phyloP scores from a whole-genome alignment of 2,329 filamentous ascomycete species.

The Fusarium sublunatum region DNA sequence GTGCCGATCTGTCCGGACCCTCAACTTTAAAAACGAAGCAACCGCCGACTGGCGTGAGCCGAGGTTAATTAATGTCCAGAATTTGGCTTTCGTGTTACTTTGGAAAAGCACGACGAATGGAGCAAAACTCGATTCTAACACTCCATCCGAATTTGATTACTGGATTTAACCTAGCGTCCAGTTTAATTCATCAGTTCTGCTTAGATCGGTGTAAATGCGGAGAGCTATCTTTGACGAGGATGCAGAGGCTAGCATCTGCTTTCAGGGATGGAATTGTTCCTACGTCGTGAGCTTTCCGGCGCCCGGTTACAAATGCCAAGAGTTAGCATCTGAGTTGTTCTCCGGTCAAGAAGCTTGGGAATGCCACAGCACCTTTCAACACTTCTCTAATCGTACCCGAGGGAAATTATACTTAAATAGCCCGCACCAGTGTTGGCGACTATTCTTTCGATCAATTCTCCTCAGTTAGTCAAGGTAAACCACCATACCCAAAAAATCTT shows the following conservation, averaged over 20 bases:
- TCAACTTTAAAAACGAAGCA: conserved; percentile 16
- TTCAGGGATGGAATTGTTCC: not conserved
- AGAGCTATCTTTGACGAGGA: not conserved
- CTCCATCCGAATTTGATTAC: not conserved
- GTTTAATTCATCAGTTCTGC: not conserved
- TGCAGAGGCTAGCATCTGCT: not conserved
- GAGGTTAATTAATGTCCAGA: rapidly evolving
- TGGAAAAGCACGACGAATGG: not conserved
- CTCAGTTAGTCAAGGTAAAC: rapidly evolving
- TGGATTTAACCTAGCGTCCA: rapidly evolving
- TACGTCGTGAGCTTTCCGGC: not conserved
- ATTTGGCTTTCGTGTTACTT: not conserved
- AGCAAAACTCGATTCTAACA: not conserved
- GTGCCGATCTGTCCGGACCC: conserved; percentile 3
- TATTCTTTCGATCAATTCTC: not conserved
- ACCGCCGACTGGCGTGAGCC: not conserved
- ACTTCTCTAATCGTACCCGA: not conserved
- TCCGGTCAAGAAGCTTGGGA: not conserved
- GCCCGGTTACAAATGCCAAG: conserved; percentile 13
- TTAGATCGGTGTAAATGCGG: not conserved
- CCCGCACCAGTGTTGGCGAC: not conserved
- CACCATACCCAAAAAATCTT: not conserved
- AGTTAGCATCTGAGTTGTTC: conserved; percentile 2
- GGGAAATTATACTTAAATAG: not conserved
- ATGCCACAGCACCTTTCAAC: conserved; percentile 1